Conservation (phyloP, 768 basidiomycete species). For the Agaricus bisporus region DNA sequence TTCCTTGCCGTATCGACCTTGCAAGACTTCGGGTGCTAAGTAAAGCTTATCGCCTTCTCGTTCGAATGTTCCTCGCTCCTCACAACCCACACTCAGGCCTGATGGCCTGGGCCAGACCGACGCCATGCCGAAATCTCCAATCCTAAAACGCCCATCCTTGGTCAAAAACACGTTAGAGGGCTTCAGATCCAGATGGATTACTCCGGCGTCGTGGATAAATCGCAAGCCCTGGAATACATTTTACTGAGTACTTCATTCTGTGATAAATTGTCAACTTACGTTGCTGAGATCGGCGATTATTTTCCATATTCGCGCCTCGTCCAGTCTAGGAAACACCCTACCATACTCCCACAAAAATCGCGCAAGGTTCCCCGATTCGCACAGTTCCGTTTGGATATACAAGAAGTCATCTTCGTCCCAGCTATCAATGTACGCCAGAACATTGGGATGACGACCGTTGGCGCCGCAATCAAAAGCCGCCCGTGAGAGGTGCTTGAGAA, state of each 20-base stretch:
- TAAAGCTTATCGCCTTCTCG: slow-evolving; percentile 97
- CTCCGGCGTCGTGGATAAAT: slow-evolving; percentile 84
- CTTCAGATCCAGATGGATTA: slow-evolving; percentile 95
- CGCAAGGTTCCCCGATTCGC: slow-evolving; percentile 87
- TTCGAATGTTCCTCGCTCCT: slow-evolving; percentile 58
- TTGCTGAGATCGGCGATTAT: slow-evolving; percentile 84
- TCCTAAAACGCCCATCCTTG: slow-evolving; percentile 81
- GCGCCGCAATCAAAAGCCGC: slow-evolving; percentile 33
- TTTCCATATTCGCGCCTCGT: slow-evolving; percentile 96
- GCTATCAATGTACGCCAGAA: slow-evolving; percentile 85
- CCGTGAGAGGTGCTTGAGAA: slow-evolving; percentile 68
- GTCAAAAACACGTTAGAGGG: slow-evolving; percentile 96
- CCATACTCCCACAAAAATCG: slow-evolving; percentile 92
- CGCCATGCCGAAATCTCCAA: slow-evolving; percentile 99
- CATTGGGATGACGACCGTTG: slow-evolving; percentile 60
- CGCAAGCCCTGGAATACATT: slow-evolving; percentile 55
- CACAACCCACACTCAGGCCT: slow-evolving; percentile 13
- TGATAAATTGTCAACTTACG: slow-evolving; percentile 46
- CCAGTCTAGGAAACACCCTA: slow-evolving; percentile 72
- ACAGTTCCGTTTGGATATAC: slow-evolving; percentile 92
- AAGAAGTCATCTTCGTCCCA: slow-evolving; percentile 91
- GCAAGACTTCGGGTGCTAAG: slow-evolving; percentile 91
- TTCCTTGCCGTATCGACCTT: slow-evolving; percentile 86
- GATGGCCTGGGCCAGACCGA: slow-evolving; percentile 74
- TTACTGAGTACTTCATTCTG: slow-evolving; percentile 9